Base-by-base conservation (phyloP, 2,329 filamentous ascomycete genomes). In the Parastagonospora avenae region DNA sequence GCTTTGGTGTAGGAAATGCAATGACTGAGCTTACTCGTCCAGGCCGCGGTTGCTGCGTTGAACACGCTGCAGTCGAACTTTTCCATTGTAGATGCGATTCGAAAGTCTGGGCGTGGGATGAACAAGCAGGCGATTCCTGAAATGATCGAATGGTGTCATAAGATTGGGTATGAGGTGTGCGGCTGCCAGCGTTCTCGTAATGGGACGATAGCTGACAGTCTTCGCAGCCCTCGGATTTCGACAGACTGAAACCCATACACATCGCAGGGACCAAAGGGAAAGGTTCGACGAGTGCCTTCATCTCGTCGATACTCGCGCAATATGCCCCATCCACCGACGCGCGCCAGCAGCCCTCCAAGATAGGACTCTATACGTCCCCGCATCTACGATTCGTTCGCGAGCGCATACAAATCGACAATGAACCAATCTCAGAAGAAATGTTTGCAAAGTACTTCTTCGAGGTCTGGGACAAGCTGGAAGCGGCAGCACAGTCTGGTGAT, bases 211-310 rank as follows among this genome's bases (percentile, higher is more conserved):
- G 35, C 42, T 59, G 53, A 57, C 62, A 37, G 45, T 46, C 30
- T 46, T 11, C 36, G 4, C 28, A 88, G 84, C 84, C 85, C 14
- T 80, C 82, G 11, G 84, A 87, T 52, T 80, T 88, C 60, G 77
- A 86, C 56, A 74, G 68, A 8, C 67, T 88, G 55, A 87, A 83
- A 52, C 77, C 81, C 59, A 85, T 97, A 54, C 93, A 97, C 70
- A 86, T 97, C 39, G 90, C 93, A 1, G 93, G 93, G 10, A 97
- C 92, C 4, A 97, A 97, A 73, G 93, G 93, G 53, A 97, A 97
- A 73, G 92, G 92, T 35, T 94, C 90, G 2, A 92, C 91, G 0
- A 91, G 89, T 59, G 89, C 92, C 8, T 93, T 92, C 71, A 83
- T 91, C 15, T 91, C 91, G 11, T 87, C 87, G 2, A 90, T 96